A percentile compares a stretch with the other conserved stretches of the same genome.
Evolutionary conservation across 371 early-diverging fungal species (phyloP).

Genomic region (Rhizopus microsporus): DNA sequence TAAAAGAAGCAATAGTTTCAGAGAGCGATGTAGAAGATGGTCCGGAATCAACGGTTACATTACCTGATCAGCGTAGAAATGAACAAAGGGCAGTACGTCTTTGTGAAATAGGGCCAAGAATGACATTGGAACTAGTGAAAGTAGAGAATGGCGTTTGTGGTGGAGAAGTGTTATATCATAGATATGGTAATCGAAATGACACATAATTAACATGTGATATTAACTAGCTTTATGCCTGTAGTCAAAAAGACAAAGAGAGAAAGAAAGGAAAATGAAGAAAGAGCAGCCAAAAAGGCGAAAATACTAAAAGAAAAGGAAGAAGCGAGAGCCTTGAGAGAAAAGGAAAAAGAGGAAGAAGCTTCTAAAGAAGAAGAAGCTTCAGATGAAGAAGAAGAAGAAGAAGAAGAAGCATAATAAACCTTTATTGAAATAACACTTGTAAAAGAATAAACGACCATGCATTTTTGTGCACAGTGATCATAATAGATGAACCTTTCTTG

Average conservation of each 20-base stretch:
- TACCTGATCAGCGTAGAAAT: slow-evolving; percentile 72
- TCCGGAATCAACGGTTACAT: slow-evolving; percentile 74
- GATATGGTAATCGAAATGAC: slow-evolving; percentile 45
- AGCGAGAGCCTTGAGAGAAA: slow-evolving; percentile 44
- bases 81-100: slow-evolving; percentile 87
- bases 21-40: slow-evolving; percentile 95
- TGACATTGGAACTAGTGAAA: slow-evolving; percentile 87
- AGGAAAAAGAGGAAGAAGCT: slow-evolving; percentile 33
- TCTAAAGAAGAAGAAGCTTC: slow-evolving; percentile 38
- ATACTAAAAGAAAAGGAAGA: slow-evolving; percentile 65
- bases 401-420: slow-evolving; percentile 13
- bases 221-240: slow-evolving; percentile 25
- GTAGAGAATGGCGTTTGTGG: slow-evolving; percentile 90
- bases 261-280: slow-evolving; percentile 56
- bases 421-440: slow-evolving; percentile 1
- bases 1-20: slow-evolving; percentile 82
- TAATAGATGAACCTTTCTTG: no score
- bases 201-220: neutral
- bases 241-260: slow-evolving; percentile 76
- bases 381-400: slow-evolving; percentile 36
- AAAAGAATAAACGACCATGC: no score
- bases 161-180: slow-evolving; percentile 92
- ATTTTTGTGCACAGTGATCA: no score
- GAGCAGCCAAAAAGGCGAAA: neutral
- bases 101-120: slow-evolving; percentile 91